Evolutionary conservation across 179 eudicot species (phyloP).

Genomic region (Drosera spatulata): DNA sequence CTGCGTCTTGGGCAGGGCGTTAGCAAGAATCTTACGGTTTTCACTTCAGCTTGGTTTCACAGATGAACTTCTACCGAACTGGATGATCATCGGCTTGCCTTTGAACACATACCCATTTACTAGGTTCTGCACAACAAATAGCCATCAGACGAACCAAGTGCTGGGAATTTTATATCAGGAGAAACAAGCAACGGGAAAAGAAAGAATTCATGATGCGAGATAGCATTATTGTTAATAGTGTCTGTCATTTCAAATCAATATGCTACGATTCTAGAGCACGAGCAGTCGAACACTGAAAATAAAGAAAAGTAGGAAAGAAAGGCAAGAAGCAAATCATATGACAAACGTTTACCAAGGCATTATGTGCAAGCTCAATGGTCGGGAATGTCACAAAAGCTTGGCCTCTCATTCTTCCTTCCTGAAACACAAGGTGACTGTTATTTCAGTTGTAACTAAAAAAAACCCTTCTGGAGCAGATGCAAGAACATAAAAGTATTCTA

Average conservation of each 20-base stretch:
- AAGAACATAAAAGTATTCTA: background rate
- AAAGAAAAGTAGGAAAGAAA: no score
- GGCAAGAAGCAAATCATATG: no score
- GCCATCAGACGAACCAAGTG: background rate
- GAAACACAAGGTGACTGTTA: slow-evolving; percentile 8
- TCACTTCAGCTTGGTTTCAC: slow-evolving; percentile 23
- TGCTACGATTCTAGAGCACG: no score
- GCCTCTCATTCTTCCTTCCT: slow-evolving; percentile 99
- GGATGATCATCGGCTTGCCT: slow-evolving; percentile 91
- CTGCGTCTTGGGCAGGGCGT: no score
- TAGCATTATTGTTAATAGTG: no score
- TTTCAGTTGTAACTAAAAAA: background rate
- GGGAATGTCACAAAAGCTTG: slow-evolving; percentile 99
- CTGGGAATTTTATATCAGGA: background rate
- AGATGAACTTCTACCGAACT: slow-evolving; percentile 70
- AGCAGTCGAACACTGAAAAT: no score
- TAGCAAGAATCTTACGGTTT: no score
- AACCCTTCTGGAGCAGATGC: background rate
- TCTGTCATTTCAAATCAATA: no score
- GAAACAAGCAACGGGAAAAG: no score
- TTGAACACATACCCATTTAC: slow-evolving; percentile 86
- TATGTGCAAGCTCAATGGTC: slow-evolving; percentile 70
- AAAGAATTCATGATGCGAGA: no score
- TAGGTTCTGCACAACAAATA: slow-evolving; percentile 44
- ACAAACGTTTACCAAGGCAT: slow-evolving; percentile 48